Conservation (phyloP, 345 rosid species). For the Kandelia obovata region DNA sequence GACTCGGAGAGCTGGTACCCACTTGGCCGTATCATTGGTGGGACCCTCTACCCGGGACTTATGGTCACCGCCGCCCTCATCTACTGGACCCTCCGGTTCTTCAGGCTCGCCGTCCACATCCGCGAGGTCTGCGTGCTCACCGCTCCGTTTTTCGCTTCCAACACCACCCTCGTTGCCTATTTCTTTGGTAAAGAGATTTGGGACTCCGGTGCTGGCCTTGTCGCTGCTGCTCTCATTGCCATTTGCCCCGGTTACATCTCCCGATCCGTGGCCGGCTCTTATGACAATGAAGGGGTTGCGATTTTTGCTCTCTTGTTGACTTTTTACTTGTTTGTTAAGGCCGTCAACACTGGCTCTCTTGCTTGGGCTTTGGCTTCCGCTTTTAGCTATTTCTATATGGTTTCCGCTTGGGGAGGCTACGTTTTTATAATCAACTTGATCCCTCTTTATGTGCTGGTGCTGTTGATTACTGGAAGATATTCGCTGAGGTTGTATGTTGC, state of each 20-base stretch:
- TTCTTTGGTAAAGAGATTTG: conserved; percentile 97
- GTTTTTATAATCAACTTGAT: conserved; percentile 91
- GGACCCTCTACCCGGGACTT: conserved; percentile 89
- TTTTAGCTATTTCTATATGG: conserved; percentile 95
- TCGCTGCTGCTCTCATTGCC: conserved; percentile 86
- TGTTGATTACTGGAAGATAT: conserved; percentile 87
- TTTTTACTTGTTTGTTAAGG: conserved; percentile 84
- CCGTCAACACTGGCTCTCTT: conserved; percentile 86
- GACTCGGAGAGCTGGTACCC: conserved; percentile 98
- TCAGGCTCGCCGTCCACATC: conserved; percentile 80
- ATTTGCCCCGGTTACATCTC: conserved; percentile 98
- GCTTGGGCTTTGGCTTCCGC: conserved; percentile 94
- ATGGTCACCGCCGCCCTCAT: conserved; percentile 88
- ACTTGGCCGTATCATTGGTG: conserved; percentile 93
- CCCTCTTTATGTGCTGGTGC: conserved; percentile 92
- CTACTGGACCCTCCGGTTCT: conserved; percentile 64
- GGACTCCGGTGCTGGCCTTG: conserved; percentile 94
- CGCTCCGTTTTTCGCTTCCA: conserved; percentile 94
- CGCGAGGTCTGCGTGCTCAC: conserved; percentile 97
- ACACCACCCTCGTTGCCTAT: conserved; percentile 88
- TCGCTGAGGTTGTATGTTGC: conserved; percentile 93
- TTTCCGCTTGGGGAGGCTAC: conserved; percentile 99
- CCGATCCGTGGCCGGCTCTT: conserved; percentile 92
- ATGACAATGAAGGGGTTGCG: conserved; percentile 94
- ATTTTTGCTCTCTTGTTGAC: conserved; percentile 86